These are phyloP conservation scores for Chaetoscypha palmicola DNA, from an alignment of 2,329 filamentous ascomycete species.

Conservation along the genomic window DNA sequence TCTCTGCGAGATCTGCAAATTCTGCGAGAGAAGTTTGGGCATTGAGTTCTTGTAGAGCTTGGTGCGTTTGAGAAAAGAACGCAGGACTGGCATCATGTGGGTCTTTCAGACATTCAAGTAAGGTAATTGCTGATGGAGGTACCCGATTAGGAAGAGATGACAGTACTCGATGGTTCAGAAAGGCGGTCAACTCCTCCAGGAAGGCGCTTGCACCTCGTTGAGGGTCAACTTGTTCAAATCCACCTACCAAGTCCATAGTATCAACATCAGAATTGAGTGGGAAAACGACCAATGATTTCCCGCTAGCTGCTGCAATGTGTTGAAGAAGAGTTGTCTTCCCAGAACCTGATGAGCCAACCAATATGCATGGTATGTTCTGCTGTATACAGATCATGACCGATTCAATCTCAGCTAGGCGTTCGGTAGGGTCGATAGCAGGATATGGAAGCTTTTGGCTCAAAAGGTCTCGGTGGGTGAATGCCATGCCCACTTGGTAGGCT, in stretches of 20 bases:
- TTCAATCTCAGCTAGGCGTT: conserved; percentile 67
- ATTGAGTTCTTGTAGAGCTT: conserved; percentile 27
- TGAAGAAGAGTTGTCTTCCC: conserved; percentile 80
- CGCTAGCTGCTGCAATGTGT: conserved; percentile 71
- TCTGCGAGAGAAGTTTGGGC: conserved; percentile 36
- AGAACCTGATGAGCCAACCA: conserved; percentile 77
- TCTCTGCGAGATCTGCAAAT: conserved; percentile 20
- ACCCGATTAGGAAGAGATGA: conserved; percentile 41
- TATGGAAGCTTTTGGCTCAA: conserved; percentile 45
- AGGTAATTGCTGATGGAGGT: conserved; percentile 40
- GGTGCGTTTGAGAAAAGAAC: conserved; percentile 27
- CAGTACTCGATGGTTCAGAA: conserved; percentile 46
- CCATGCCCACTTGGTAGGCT: conserved; percentile 74
- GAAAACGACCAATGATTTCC: conserved; percentile 71
- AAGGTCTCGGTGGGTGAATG: conserved; percentile 55
- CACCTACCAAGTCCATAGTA: conserved; percentile 93
- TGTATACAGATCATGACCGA: conserved; percentile 82
- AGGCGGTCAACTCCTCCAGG: conserved; percentile 44
- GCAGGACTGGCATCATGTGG: conserved; percentile 11
- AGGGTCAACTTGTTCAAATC: conserved; percentile 90
- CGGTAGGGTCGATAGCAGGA: conserved; percentile 43
- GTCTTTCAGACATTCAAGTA: conserved; percentile 44
- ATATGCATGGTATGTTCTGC: conserved; percentile 79
- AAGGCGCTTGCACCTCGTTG: conserved; percentile 62
- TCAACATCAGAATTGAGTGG: conserved; percentile 93